Evolutionary conservation across 345 rosid species (phyloP).

Genomic region (Murraya paniculata): DNA sequence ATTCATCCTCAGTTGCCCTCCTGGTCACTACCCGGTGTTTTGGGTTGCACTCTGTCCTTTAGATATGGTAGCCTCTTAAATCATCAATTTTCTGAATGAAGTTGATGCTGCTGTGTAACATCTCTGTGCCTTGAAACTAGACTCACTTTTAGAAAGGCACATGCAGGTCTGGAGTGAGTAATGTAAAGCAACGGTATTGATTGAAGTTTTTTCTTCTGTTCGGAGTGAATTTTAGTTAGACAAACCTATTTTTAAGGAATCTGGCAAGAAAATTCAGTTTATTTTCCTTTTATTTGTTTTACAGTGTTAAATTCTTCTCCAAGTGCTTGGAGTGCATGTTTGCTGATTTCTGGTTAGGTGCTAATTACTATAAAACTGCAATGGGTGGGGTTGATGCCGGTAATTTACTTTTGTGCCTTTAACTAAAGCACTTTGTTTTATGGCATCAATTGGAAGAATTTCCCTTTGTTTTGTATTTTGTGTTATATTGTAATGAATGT

Average conservation of each 20-base stretch:
- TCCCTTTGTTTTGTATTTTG: background rate
- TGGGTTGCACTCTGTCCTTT: background rate
- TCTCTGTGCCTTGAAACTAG: conserved; percentile 2
- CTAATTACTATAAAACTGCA: background rate
- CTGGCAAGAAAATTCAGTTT: background rate
- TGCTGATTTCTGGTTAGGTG: background rate
- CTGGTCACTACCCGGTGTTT: background rate
- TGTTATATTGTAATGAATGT: background rate
- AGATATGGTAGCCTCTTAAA: background rate
- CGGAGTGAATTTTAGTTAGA: background rate
- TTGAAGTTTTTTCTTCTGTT: background rate
- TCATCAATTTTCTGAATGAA: background rate
- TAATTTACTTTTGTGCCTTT: background rate
- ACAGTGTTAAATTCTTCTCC: background rate
- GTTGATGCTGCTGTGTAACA: background rate
- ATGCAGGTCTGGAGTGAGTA: background rate
- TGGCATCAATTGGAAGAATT: background rate
- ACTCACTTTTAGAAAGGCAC: background rate
- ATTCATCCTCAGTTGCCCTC: background rate
- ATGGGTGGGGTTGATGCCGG: background rate
- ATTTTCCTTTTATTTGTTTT: background rate
- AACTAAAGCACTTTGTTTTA: background rate
- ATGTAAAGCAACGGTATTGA: background rate
- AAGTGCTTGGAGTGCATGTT: background rate
- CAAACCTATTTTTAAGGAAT: background rate